Conservation (phyloP, 2,329 filamentous ascomycete genomes). For the Xylaria sp. region DNA sequence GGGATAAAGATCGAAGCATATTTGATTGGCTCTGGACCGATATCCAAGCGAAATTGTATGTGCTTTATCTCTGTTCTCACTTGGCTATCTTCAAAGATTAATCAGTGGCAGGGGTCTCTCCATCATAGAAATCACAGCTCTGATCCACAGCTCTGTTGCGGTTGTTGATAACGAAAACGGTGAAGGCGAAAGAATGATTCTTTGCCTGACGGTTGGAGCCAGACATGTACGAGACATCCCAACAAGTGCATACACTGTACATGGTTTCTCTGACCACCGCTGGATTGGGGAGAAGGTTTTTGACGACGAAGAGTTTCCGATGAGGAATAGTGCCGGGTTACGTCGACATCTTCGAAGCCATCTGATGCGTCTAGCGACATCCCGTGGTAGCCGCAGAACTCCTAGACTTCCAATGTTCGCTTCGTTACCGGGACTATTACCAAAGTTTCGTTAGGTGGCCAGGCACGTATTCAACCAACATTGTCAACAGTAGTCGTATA, state of each 20-base stretch:
- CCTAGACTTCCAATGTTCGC: neutral
- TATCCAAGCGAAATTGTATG: slow-evolving; percentile 1
- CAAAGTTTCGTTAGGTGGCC: neutral
- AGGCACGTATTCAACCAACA: neutral
- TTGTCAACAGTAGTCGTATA: neutral
- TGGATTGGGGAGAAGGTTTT: neutral
- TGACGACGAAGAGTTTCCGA: neutral
- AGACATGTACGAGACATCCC: neutral
- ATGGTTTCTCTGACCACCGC: neutral
- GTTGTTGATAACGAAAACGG: neutral
- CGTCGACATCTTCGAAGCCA: neutral
- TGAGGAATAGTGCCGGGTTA: neutral
- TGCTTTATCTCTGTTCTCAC: neutral
- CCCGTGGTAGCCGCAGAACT: neutral
- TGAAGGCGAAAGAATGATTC: neutral
- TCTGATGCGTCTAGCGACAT: neutral
- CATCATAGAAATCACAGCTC: slow-evolving; percentile 13
- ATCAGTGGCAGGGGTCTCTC: slow-evolving; percentile 7
- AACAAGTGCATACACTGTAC: neutral
- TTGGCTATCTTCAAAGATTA: neutral
- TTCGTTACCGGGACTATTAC: neutral
- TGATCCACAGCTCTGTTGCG: neutral
- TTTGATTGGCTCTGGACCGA: neutral
- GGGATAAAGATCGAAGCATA: neutral
- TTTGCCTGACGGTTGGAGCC: slow-evolving; percentile 17